Evolutionary conservation across 352 stramenopile species (phyloP).

Genomic region (Achlya hypogyna): DNA sequence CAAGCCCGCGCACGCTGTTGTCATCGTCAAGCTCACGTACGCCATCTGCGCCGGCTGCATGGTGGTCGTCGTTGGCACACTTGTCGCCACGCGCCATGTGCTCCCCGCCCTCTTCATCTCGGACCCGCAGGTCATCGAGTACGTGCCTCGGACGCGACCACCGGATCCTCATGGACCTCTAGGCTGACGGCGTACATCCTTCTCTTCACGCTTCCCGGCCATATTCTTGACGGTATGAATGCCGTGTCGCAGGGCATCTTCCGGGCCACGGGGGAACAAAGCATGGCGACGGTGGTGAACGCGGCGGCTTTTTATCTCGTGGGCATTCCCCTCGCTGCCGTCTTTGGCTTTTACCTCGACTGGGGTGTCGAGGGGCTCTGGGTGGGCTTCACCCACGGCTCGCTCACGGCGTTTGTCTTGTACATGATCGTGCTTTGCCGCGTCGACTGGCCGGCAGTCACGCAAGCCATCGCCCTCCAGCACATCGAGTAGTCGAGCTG

Average conservation of each 20-base stretch:
- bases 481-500: not conserved
- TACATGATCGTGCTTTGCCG: constrained; percentile 40
- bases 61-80: constrained; percentile 27
- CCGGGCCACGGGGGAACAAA: constrained; percentile 49
- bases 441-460: constrained; percentile 31
- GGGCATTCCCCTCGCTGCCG: constrained; percentile 50
- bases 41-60: constrained; percentile 30
- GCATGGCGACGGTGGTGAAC: constrained; percentile 47
- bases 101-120: constrained; percentile 36
- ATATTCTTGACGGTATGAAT: constrained; percentile 46
- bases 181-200: constrained; percentile 33
- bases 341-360: constrained; percentile 40
- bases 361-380: constrained; percentile 49
- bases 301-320: constrained; percentile 67
- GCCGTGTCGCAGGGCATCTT: constrained; percentile 55
- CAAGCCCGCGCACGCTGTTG: constrained; percentile 31
- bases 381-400: constrained; percentile 45
- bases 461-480: not conserved
- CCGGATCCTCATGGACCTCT: not conserved
- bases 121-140: constrained; percentile 23
- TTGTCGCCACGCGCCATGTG: constrained; percentile 30
- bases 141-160: not conserved
- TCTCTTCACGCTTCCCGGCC: constrained; percentile 33
- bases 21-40: constrained; percentile 37
- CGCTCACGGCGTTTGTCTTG: constrained; percentile 32